Evolutionary conservation across 2,329 filamentous ascomycete species (phyloP), one percentile per base, ranked within the genome.

Genomic region (Aspergillus brunneoviolaceus): DNA sequence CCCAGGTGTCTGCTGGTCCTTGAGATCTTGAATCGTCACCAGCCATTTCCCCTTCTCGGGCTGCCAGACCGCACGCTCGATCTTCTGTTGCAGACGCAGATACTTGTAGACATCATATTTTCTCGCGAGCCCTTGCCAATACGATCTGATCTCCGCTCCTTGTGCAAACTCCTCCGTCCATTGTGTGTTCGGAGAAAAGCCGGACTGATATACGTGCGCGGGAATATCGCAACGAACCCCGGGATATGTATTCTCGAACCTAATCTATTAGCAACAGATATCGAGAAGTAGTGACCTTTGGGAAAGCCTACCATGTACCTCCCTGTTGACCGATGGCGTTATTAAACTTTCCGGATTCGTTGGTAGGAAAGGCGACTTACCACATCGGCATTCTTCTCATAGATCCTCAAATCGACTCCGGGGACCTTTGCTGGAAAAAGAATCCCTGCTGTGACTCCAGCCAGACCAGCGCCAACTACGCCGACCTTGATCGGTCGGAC

Each of bases 81-180:
- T 84, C n/a, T 79, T 79, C 25, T 84, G 84, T 9, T 80, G 75
- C 10, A 87, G 78, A 58, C 82, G 81, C 1, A 86, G 74, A 55
- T 84, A 81, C 35, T 83, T 77, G 69, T 89, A 87, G 1, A 90
- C 83, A 57, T 86, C 80, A 70, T 90, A 82, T 65, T 90, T 89
- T 7, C 77, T 77, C 0, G 88, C 87, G 3, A 89, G 72, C 0
- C 73, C 72, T 65, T 89, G 81, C 86, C 87, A 87, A 69, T 92
- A 92, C 16, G 84, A 80, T 6, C 81, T 76, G 60, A 92, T 91
- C 71, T 92, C 89, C 4, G 76, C 70, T 0, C 88, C 88, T 42
- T 85, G 84, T 0, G 88, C 84, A 67, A 89, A 91, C 60, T 87
- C 81, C 65, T 90, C 86, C 0, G 81, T 82, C 89, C 89, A 92